Evolutionary conservation across 2,329 filamentous ascomycete species (phyloP).

Genomic region (Stachybotrys chartarum): DNA sequence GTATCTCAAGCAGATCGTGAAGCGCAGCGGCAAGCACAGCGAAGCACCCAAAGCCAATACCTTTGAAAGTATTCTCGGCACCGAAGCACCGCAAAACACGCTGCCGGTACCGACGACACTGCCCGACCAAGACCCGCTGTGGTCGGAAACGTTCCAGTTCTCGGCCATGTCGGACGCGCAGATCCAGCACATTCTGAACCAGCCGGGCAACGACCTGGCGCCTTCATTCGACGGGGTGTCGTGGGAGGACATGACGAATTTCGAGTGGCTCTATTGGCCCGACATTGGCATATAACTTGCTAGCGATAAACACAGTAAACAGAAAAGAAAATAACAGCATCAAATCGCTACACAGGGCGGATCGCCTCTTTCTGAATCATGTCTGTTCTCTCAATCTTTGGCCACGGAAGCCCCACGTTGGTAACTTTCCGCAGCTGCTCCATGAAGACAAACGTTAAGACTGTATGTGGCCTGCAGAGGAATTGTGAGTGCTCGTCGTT

Average conservation of each 20-base stretch:
- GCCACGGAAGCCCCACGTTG: slow-evolving; percentile 12
- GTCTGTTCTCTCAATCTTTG: slow-evolving; percentile 4
- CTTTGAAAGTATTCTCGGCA: too few species aligned
- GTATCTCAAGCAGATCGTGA: slow-evolving; percentile 36
- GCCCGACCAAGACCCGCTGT: slow-evolving; percentile 20
- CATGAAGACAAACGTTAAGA: slow-evolving; percentile 40
- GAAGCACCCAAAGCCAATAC: slow-evolving; percentile 3
- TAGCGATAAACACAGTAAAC: neutral
- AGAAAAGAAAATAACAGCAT: neutral
- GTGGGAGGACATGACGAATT: slow-evolving; percentile 51
- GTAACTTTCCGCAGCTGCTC: slow-evolving; percentile 32
- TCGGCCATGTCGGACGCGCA: slow-evolving; percentile 65
- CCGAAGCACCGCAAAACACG: neutral
- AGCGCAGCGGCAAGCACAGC: slow-evolving; percentile 21
- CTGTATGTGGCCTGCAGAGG: slow-evolving; percentile 29
- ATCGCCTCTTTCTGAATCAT: slow-evolving; percentile 6
- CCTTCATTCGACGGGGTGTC: slow-evolving; percentile 47
- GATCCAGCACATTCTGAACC: slow-evolving; percentile 58
- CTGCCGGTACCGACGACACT: neutral
- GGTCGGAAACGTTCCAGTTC: slow-evolving; percentile 51
- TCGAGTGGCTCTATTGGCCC: slow-evolving; percentile 50
- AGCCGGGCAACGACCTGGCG: slow-evolving; percentile 53
- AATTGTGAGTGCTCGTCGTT: slow-evolving; percentile 1
- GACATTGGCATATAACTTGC: slow-evolving; percentile 31
- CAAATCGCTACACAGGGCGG: neutral